Evolutionary conservation across 192 early-diverging fungal genomes (phyloP).

Genomic region (Umbelopsis ramanniana): DNA sequence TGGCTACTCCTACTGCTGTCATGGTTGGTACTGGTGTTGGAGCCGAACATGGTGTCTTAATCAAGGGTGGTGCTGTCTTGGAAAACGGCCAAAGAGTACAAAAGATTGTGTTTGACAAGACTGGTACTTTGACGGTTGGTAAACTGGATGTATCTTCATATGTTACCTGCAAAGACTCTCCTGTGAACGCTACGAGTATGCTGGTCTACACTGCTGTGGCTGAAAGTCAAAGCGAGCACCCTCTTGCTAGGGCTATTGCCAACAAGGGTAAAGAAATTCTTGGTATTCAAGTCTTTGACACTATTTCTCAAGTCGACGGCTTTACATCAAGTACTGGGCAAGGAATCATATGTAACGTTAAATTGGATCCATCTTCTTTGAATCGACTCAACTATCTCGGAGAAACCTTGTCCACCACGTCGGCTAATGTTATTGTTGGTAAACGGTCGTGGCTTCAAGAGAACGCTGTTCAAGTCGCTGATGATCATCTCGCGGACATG

Average conservation of each 20-base stretch:
- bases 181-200: conserved; percentile 7
- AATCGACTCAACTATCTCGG: neutral
- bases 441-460: conserved; percentile 68
- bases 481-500: conserved; percentile 39
- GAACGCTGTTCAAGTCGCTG: conserved; percentile 50
- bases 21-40: conserved; percentile 99
- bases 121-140: conserved; percentile 91
- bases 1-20: conserved; percentile 96
- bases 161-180: conserved; percentile 23
- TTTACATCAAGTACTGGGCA: conserved; percentile 66
- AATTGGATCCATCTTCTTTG: neutral
- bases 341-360: conserved; percentile 33
- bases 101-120: conserved; percentile 97
- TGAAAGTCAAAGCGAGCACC: conserved; percentile 88
- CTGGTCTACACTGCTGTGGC: conserved; percentile 65
- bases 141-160: conserved; percentile 66
- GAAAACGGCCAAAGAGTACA: conserved; percentile 81
- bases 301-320: conserved; percentile 49
- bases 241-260: conserved; percentile 80
- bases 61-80: conserved; percentile 91
- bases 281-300: conserved; percentile 35
- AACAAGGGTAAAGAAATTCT: conserved; percentile 55
- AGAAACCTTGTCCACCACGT: neutral
- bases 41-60: conserved; percentile 92
- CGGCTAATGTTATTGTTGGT: conserved; percentile 67